phyloP scores from a whole-genome alignment of 2,329 filamentous ascomycete species.

The Zarea fungicola region DNA sequence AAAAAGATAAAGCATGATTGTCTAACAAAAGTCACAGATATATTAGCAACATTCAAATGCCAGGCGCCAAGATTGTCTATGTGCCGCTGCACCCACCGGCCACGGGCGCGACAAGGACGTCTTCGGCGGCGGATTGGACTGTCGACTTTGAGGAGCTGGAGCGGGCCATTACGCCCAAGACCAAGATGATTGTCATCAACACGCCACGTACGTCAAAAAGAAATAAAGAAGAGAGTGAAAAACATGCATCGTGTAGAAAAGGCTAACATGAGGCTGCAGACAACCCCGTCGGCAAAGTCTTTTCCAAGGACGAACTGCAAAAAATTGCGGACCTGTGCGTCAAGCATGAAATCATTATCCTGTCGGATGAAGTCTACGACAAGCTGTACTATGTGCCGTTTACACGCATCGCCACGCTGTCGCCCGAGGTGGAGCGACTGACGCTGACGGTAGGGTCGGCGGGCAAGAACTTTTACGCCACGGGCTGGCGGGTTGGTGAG shows the following conservation, averaged over 20 bases:
- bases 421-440: constrained; percentile 79
- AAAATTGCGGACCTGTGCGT: constrained; percentile 84
- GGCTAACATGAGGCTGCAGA: constrained; percentile 39
- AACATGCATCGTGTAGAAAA: not conserved
- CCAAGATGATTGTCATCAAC: constrained; percentile 94
- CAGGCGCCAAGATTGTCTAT: constrained; percentile 89
- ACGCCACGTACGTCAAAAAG: constrained; percentile 49
- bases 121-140: constrained; percentile 82
- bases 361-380: constrained; percentile 92
- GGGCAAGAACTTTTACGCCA: constrained; percentile 97
- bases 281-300: constrained; percentile 96
- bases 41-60: constrained; percentile 98
- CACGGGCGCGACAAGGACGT: constrained; percentile 72
- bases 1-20: not conserved
- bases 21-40: constrained; percentile 47
- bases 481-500: constrained; percentile 81
- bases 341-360: constrained; percentile 88
- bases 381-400: constrained; percentile 93
- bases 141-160: constrained; percentile 81
- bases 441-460: constrained; percentile 93
- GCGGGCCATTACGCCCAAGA: constrained; percentile 73
- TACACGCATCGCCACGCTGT: constrained; percentile 84
- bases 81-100: constrained; percentile 89
- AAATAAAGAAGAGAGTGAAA: constrained; percentile 12
- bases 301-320: constrained; percentile 75